phyloP scores from a whole-genome alignment of 106 monocot genomes.

The Apostasia shenzhenica region DNA sequence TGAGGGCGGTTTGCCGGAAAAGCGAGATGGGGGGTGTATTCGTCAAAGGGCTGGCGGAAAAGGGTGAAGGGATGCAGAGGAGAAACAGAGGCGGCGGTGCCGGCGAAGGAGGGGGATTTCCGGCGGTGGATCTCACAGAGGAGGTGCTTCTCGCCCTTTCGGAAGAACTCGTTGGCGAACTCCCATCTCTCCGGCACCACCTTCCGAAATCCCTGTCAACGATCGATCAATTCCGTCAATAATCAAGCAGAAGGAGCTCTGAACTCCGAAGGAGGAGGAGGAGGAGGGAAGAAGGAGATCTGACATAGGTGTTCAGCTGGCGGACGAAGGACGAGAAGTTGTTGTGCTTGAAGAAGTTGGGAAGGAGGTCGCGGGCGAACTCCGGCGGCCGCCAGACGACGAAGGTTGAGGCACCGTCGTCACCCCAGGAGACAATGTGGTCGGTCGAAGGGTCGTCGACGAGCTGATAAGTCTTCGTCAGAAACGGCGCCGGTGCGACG shows the following conservation, averaged over 20 bases:
- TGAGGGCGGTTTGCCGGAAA: conserved; percentile 5
- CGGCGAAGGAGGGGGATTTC: conserved; percentile 16
- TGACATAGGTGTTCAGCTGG: conserved; percentile 87
- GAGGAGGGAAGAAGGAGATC: background rate
- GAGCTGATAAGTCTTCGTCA: conserved; percentile 87
- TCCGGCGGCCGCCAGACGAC: conserved; percentile 94
- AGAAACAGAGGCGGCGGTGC: conserved; percentile 6
- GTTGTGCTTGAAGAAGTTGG: conserved; percentile 95
- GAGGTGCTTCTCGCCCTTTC: conserved; percentile 62
- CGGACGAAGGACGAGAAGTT: conserved; percentile 96
- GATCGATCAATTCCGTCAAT: background rate
- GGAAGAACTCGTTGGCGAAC: conserved; percentile 75
- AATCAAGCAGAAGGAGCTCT: background rate
- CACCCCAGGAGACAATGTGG: conserved; percentile 89
- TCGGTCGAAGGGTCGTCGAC: conserved; percentile 78
- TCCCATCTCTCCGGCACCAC: conserved; percentile 84
- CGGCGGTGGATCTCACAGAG: conserved; percentile 72
- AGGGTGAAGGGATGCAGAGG: conserved; percentile 17
- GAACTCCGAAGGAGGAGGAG: background rate
- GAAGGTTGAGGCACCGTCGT: conserved; percentile 66
- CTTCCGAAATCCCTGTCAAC: conserved; percentile 62
- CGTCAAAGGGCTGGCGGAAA: conserved; percentile 14
- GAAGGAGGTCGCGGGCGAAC: conserved; percentile 80
- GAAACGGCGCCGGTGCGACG: conserved; percentile 63
- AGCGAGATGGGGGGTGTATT: conserved; percentile 19